Conservation (phyloP, 2,329 filamentous ascomycete species). For the Trichoderma sp. region DNA sequence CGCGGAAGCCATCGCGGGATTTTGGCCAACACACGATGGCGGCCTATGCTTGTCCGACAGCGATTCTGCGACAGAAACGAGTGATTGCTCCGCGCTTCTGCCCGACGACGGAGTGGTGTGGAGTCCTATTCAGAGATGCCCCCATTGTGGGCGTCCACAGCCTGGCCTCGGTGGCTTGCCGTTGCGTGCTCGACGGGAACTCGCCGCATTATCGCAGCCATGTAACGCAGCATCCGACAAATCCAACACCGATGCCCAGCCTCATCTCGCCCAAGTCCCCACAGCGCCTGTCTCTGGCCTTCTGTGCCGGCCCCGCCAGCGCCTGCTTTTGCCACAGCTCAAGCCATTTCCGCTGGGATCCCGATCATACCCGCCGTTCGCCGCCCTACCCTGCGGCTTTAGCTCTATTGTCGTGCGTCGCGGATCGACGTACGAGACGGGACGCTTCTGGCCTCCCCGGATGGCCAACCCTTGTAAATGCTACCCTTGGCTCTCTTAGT, state of each 20-base stretch:
- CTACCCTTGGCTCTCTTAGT: conserved; percentile 19
- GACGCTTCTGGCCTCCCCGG: conserved; percentile 10
- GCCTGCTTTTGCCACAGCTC: conserved; percentile 20
- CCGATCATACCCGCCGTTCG: conserved; percentile 26
- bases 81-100: conserved; percentile 8
- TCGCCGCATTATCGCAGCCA: conserved; percentile 12
- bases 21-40: not conserved
- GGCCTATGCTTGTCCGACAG: not conserved
- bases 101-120: conserved; percentile 19
- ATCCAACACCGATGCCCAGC: conserved; percentile 3
- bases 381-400: conserved; percentile 10
- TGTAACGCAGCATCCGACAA: conserved; percentile 14
- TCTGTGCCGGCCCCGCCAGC: conserved; percentile 9
- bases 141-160: not conserved
- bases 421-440: conserved; percentile 22
- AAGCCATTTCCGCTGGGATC: conserved; percentile 16
- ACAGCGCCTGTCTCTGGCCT: not conserved
- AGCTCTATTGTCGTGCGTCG: conserved; percentile 6
- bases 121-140: not conserved
- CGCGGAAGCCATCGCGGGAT: conserved; percentile 14
- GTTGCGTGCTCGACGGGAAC: not conserved
- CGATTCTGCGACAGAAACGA: not conserved
- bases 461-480: conserved; percentile 17
- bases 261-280: conserved; percentile 10
- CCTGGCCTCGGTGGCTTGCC: conserved; percentile 3